These are phyloP conservation scores for Mycocentrospora acerina DNA, from an alignment of 2,329 filamentous ascomycete species.

Conservation along the genomic window DNA sequence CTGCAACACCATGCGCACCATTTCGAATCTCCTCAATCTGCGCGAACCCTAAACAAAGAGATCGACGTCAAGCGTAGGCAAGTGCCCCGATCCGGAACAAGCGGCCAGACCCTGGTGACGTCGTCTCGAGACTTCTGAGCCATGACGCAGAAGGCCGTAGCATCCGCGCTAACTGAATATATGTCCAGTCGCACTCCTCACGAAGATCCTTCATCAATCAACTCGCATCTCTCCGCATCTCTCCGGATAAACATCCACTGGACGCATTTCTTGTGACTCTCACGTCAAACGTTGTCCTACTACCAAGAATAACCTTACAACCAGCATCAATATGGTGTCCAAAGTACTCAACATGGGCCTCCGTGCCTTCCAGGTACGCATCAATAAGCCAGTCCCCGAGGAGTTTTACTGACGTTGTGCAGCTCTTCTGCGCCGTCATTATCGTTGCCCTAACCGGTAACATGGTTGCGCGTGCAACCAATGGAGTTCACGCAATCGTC, in stretches of 20 bases:
- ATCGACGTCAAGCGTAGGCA: constrained; percentile 7
- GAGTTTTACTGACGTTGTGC: constrained; percentile 1
- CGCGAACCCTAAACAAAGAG: constrained; percentile 6
- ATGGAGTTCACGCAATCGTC: constrained; percentile 60
- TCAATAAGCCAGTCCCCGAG: neutral
- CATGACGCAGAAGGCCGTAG: constrained; percentile 14
- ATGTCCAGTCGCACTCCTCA: constrained; percentile 11
- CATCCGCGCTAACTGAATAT: constrained; percentile 8
- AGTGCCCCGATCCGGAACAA: constrained; percentile 7
- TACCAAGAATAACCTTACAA: constrained; percentile 6
- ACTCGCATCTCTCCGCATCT: constrained; percentile 4
- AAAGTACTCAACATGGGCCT: constrained; percentile 44
- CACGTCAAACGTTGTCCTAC: neutral
- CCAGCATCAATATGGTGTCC: constrained; percentile 42
- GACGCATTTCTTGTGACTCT: neutral
- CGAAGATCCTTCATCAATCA: constrained; percentile 4
- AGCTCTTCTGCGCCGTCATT: constrained; percentile 63
- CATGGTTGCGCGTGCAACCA: constrained; percentile 57
- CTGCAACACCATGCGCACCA: constrained; percentile 6
- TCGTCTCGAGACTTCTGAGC: constrained; percentile 4
- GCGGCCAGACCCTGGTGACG: constrained; percentile 7
- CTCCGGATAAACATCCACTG: constrained; percentile 1
- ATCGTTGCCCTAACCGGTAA: constrained; percentile 64
- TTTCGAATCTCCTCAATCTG: constrained; percentile 3
- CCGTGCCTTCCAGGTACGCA: constrained; percentile 43